These are phyloP conservation scores for Penicillium sp. DNA, from an alignment of 2,329 filamentous ascomycete species.

Conservation along the genomic window DNA sequence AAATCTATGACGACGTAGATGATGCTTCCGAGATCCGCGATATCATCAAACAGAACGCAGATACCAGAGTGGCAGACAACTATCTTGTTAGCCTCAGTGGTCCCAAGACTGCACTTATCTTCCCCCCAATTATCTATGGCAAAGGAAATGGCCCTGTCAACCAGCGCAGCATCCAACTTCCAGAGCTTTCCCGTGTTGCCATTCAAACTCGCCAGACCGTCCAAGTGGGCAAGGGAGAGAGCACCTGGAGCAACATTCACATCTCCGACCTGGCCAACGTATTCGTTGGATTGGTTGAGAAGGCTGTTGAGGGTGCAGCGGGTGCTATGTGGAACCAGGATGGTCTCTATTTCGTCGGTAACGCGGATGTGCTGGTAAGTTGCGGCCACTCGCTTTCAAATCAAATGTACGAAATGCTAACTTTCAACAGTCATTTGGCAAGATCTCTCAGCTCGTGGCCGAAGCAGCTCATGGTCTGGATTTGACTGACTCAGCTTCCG, in stretches of 20 bases:
- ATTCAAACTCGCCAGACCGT: constrained; percentile 53
- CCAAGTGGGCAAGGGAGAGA: constrained; percentile 56
- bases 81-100: constrained; percentile 56
- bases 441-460: constrained; percentile 24
- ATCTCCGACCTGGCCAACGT: constrained; percentile 58
- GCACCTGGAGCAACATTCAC: constrained; percentile 62
- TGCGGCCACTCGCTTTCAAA: background rate
- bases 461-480: constrained; percentile 21
- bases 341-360: constrained; percentile 18
- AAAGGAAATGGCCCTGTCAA: constrained; percentile 53
- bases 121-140: constrained; percentile 64
- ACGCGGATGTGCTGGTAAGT: constrained; percentile 24
- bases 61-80: constrained; percentile 67
- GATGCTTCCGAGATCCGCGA: constrained; percentile 33
- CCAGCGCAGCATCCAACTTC: constrained; percentile 53
- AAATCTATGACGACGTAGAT: constrained; percentile 39
- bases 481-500: constrained; percentile 17
- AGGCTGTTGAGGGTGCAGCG: constrained; percentile 32
- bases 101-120: constrained; percentile 61
- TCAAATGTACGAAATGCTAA: background rate
- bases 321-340: constrained; percentile 17
- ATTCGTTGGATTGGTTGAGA: constrained; percentile 53
- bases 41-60: constrained; percentile 39
- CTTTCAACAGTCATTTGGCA: constrained; percentile 21
- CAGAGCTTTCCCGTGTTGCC: constrained; percentile 43